Conservation (phyloP, 805 yeast genomes). For the Sporopachydermia quercuum region DNA sequence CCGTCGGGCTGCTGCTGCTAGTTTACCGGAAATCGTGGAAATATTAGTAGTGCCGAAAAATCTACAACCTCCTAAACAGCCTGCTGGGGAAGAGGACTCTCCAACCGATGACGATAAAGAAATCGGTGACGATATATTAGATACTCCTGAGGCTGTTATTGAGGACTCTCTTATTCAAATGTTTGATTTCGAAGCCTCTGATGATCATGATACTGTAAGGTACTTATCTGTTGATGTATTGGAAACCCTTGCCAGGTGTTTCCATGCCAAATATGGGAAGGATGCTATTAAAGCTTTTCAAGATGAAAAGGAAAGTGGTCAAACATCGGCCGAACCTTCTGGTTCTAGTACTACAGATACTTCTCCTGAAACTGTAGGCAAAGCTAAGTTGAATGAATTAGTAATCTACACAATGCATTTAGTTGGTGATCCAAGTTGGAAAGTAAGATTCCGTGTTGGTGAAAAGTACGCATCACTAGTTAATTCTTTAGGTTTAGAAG, state of each 20-base stretch:
- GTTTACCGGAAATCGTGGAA: constrained; percentile 62
- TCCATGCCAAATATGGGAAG: constrained; percentile 40
- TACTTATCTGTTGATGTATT: constrained; percentile 79
- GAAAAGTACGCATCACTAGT: constrained; percentile 75
- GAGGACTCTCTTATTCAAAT: constrained; percentile 60
- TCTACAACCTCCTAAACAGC: constrained; percentile 15
- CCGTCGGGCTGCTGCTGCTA: constrained; percentile 81
- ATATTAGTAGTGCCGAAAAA: constrained; percentile 23
- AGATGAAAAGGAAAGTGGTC: too few species aligned
- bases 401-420: constrained; percentile 42
- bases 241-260: constrained; percentile 62
- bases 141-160: constrained; percentile 11
- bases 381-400: constrained; percentile 13
- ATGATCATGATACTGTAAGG: constrained; percentile 90
- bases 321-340: not conserved
- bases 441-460: constrained; percentile 97
- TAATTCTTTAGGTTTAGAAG: constrained; percentile 31
- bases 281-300: constrained; percentile 50
- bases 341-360: constrained; percentile 7
- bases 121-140: not conserved
- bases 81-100: not conserved
- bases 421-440: constrained; percentile 87
- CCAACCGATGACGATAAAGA: not conserved
- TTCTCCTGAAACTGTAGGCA: constrained; percentile 7
- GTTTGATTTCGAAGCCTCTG: constrained; percentile 66